A percentile compares a stretch with the other conserved stretches of the same genome.
Conservation (phyloP, 2,329 filamentous ascomycete genomes). For the Corinectria fuckeliana region DNA sequence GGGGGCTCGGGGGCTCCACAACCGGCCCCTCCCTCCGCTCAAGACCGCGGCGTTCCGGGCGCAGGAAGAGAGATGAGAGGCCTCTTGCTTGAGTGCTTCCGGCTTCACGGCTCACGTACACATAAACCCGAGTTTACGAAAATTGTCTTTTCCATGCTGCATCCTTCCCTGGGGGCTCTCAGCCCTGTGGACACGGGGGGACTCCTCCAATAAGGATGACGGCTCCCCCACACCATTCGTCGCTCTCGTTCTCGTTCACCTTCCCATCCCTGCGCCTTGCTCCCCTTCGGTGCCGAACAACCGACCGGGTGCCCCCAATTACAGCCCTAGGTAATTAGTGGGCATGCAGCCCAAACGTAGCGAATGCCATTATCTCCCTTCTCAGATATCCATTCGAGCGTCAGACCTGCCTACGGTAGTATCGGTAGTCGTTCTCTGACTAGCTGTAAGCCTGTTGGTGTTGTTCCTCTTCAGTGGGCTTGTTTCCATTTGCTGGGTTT, state of each 20-base stretch:
- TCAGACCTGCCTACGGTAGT: too few relatives aligned
- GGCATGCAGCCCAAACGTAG: neutral
- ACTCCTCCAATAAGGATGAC: neutral
- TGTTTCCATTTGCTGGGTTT: neutral
- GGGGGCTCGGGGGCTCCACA: constrained; percentile 10
- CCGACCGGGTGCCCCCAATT: neutral
- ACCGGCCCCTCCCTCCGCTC: too few relatives aligned
- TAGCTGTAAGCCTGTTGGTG: neutral
- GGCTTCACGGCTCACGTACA: constrained; percentile 6
- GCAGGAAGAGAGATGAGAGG: too few relatives aligned
- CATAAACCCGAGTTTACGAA: neutral
- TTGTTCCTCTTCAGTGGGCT: neutral
- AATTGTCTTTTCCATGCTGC: neutral
- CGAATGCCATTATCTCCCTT: neutral
- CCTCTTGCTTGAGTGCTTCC: neutral
- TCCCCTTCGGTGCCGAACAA: neutral
- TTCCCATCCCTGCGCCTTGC: neutral
- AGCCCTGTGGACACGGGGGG: neutral
- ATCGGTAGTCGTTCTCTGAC: neutral
- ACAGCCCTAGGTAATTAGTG: neutral
- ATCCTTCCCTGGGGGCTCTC: neutral
- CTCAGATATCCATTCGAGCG: neutral
- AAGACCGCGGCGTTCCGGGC: neutral
- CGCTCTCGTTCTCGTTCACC: neutral
- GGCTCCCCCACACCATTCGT: neutral